Conservation (phyloP, 495 filamentous ascomycete species). For the Margaritispora aquatica region DNA sequence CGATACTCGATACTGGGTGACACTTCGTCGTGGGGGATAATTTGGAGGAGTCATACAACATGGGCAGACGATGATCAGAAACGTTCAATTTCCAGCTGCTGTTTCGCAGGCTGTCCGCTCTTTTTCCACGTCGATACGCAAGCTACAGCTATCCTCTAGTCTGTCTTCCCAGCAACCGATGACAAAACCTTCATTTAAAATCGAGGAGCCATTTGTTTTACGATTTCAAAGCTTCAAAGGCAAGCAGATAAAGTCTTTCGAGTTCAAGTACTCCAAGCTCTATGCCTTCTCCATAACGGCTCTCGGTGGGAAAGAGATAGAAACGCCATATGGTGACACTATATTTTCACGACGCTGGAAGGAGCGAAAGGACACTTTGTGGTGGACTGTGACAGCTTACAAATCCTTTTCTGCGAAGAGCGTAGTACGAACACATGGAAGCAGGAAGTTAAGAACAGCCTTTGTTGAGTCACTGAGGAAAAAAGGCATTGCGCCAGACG, state of each 20-base stretch:
- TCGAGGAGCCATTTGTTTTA: background rate
- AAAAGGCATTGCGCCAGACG: constrained; percentile 49
- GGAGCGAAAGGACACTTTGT: constrained; percentile 35
- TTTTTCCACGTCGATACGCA: too few relatives aligned
- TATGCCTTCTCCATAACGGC: constrained; percentile 2
- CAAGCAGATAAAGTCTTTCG: constrained; percentile 8
- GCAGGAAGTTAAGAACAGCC: constrained; percentile 44
- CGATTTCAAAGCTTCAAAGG: background rate
- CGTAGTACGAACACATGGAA: constrained; percentile 47
- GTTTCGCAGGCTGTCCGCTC: background rate
- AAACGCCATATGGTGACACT: background rate
- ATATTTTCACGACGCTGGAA: constrained; percentile 7
- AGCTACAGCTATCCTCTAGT: background rate
- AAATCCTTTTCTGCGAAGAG: constrained; percentile 28
- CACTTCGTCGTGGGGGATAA: background rate
- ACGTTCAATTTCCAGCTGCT: background rate
- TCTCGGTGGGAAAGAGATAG: background rate
- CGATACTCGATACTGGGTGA: too few relatives aligned
- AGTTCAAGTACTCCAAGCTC: constrained; percentile 4
- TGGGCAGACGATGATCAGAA: background rate
- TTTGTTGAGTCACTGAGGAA: constrained; percentile 48
- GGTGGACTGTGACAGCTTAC: constrained; percentile 36
- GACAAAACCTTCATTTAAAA: background rate
- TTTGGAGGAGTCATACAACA: background rate
- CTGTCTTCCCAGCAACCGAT: background rate